Evolutionary conservation across 2,329 filamentous ascomycete species (phyloP).

Genomic region (Colletotrichum neosansevieriae): DNA sequence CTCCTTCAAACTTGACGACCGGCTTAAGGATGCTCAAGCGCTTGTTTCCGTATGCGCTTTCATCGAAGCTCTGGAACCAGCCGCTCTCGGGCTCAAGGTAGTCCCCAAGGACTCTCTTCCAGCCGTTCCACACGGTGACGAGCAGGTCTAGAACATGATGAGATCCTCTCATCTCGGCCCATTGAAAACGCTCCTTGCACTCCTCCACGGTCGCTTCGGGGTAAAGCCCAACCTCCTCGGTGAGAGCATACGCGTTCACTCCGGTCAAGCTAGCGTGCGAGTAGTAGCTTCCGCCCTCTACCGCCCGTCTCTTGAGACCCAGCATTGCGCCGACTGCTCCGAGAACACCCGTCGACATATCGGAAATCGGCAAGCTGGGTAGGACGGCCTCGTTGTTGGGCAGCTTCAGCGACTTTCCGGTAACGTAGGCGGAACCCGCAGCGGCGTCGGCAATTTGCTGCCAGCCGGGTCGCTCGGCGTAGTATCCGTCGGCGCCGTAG

Average conservation of each 20-base stretch:
- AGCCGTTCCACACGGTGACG: conserved; percentile 32
- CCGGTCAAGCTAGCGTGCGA: conserved; percentile 48
- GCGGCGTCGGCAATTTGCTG: conserved; percentile 44
- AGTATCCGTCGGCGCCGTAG: conserved; percentile 34
- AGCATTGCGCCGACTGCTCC: conserved; percentile 49
- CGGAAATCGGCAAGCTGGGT: conserved; percentile 49
- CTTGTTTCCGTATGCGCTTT: conserved; percentile 9
- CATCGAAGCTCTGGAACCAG: conserved; percentile 30
- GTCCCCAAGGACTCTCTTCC: conserved; percentile 21
- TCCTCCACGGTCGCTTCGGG: conserved; percentile 31
- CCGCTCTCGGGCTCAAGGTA: conserved; percentile 23
- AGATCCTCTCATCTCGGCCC: conserved; percentile 33
- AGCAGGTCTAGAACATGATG: conserved; percentile 32
- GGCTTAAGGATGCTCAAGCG: conserved; percentile 25
- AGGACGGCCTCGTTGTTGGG: conserved; percentile 46
- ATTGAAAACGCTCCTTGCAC: conserved; percentile 33
- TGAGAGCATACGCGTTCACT: conserved; percentile 46
- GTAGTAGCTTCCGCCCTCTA: conserved; percentile 48
- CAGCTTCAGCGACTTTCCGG: conserved; percentile 45
- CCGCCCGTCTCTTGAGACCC: conserved; percentile 49
- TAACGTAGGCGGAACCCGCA: conserved; percentile 50
- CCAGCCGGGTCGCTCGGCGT: conserved; percentile 33
- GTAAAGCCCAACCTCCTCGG: conserved; percentile 49
- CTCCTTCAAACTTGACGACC: conserved; percentile 23
- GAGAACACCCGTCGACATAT: conserved; percentile 51